Conservation (phyloP, 495 filamentous ascomycete species). For the Halenospora varia region DNA sequence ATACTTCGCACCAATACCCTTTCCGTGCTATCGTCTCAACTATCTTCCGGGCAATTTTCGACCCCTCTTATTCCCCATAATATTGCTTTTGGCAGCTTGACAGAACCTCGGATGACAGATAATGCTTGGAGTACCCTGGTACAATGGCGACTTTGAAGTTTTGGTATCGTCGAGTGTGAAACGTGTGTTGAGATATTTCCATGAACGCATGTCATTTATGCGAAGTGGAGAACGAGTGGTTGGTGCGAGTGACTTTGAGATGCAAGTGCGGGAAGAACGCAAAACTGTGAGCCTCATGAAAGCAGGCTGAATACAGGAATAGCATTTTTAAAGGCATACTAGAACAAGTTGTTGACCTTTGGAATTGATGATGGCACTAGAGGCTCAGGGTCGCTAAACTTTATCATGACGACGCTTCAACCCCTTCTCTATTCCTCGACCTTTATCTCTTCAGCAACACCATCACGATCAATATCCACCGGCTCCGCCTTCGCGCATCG, state of each 20-base stretch:
- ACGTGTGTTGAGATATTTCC: neutral
- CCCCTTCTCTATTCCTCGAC: neutral
- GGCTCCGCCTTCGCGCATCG: neutral
- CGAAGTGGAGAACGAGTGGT: neutral
- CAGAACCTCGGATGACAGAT: neutral
- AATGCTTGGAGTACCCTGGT: neutral
- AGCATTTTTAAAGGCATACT: too few species aligned
- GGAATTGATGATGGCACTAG: too few species aligned
- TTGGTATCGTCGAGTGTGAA: neutral
- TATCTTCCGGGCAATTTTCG: neutral
- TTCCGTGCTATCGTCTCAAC: neutral
- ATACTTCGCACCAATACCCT: neutral
- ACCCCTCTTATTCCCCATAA: neutral
- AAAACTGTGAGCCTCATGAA: too few species aligned
- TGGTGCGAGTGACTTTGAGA: too few species aligned
- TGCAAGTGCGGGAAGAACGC: too few species aligned
- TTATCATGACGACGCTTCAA: too few species aligned
- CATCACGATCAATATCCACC: neutral
- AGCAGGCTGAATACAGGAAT: too few species aligned
- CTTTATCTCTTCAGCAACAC: neutral
- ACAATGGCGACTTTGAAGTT: neutral
- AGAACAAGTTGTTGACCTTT: too few species aligned
- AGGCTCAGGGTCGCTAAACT: too few species aligned
- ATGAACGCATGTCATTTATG: too few species aligned
- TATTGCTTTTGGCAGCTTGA: neutral